Base-by-base conservation (phyloP, 2,329 filamentous ascomycete species). In the Mariannaea elegans region DNA sequence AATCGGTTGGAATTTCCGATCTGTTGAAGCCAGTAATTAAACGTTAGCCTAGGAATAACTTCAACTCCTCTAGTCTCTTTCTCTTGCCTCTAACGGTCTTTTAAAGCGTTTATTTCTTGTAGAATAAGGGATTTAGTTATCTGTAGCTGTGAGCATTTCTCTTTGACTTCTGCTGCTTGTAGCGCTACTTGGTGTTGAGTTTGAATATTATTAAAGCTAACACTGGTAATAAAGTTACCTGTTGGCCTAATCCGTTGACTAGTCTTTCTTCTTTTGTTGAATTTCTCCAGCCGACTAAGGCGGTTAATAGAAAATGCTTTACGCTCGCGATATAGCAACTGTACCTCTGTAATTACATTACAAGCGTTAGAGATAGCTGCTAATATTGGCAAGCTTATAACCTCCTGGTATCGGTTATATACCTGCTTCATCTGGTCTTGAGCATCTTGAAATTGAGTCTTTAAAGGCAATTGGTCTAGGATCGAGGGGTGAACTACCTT, bases 371-470 rank as follows among this genome's bases (percentile, higher is more conserved):
- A 6, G 8, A 48, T 34, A n/a, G 45, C 45, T 36, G 23, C n/a
- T n/a, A 52, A 34, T 2, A 24, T 48, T 16, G 45, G 45, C 6
- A 31, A 48, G 45, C 45, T 48, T 18, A 48, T 48, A 31, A 48
- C 31, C 19, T 48, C 3, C 18, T 48, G 31, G 44, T 47, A 47
- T 47, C 44, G 27, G 24, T 47, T 14, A 47, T 47, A 47, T 29
- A 47, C 24, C 16, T 27, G n/a, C 24, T 34, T 47, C n/a, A 47
- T 47, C 44, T 47, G 27, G 19, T 47, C 44, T 27, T 47, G 16
- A 18, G 44, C 44, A 47, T 47, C 44, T 18, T 47, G 44, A 19
- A 47, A 47, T 14, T 27, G 44, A 31, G 44, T 31, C 14, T 47
- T 27, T 18, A 47, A 16, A 18, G 44, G 44, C 24, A 47, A n/a